phyloP scores from a whole-genome alignment of 2,329 filamentous ascomycete species.

The Xylaria sp. region DNA sequence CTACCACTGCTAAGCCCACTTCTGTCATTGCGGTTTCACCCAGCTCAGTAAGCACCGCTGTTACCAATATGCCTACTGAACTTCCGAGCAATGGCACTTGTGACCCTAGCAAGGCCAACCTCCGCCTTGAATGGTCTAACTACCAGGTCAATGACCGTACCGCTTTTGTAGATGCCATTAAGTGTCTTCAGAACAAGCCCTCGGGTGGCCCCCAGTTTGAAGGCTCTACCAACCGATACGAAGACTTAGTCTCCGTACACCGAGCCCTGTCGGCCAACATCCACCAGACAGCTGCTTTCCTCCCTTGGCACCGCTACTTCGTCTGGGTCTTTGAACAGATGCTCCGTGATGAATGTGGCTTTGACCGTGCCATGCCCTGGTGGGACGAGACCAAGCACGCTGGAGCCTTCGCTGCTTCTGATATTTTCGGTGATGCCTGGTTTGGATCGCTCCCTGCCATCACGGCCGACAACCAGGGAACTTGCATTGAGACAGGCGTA shows the following conservation, averaged over 20 bases:
- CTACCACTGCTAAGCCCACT: neutral
- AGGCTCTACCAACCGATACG: constrained; percentile 32
- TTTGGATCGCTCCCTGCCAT: constrained; percentile 29
- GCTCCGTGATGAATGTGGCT: constrained; percentile 37
- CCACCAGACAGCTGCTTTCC: constrained; percentile 29
- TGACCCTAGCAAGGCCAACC: constrained; percentile 23
- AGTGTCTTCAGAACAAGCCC: constrained; percentile 33
- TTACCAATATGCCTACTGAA: neutral
- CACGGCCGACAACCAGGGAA: constrained; percentile 28
- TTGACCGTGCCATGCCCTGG: constrained; percentile 35
- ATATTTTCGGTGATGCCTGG: constrained; percentile 30
- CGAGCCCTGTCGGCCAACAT: constrained; percentile 32
- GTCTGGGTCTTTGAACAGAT: constrained; percentile 34
- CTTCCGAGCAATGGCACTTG: constrained; percentile 18
- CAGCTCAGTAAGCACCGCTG: neutral
- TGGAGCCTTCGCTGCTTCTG: constrained; percentile 30
- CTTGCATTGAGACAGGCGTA: constrained; percentile 33
- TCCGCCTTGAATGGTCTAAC: constrained; percentile 33
- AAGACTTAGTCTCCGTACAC: constrained; percentile 37
- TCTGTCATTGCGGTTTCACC: neutral
- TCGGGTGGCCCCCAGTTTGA: constrained; percentile 25
- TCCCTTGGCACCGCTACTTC: constrained; percentile 39
- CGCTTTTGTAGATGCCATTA: constrained; percentile 32
- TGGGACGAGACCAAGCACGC: constrained; percentile 38
- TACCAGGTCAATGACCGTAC: constrained; percentile 28